Base-by-base conservation (phyloP, 2,329 filamentous ascomycete genomes). In the Fusarium tricinctum region DNA sequence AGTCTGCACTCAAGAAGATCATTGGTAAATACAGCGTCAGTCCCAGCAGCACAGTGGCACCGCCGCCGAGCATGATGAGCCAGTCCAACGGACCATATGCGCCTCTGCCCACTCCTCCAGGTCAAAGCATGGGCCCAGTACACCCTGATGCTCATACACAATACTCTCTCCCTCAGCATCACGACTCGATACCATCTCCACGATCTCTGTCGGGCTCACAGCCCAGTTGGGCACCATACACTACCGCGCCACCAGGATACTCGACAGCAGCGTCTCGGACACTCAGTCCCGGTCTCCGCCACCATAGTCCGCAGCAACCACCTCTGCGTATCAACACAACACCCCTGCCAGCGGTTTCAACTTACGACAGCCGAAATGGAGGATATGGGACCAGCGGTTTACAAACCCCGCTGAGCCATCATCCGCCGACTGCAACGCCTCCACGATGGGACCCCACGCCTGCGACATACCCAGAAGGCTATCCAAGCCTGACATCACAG, bases 1-100 rank as follows among this genome's bases (percentile, higher is more conserved):
- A 88, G 48, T 87, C 89, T 63, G 95, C 96, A 0, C 85, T 99
- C 70, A 97, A 97, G 86, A 99, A 99, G 84, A 98, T 99, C 75
- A 97, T 99, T 77, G 91, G 93, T 75, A 99, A 99, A 91, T 99
- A 98, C 78, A 86, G 84, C 74, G 84, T 84, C n/a, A 84, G 78
- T 66, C 82, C 82, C 2, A 79, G 78, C 64, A 78, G 79, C 68
- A 77, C 77, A 5, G 60, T 80, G 38, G 76, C 79, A 1, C 77
- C 79, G 2, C 77, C 79, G 1, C 71, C 79, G 35, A 82, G 78
- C 64, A 75, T 85, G 69, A 75, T 84, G 66, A 79, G 79, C 2
- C 78, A 83, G 4, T 70, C 77, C 49, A 80, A 76, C 13, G 68
- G 75, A 13, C 77, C 80, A 1, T 86, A 84, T 60, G 79, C 80